These are phyloP conservation scores for Abortiporus biennis DNA, from an alignment of 1,284 basidiomycete genomes.

Conservation along the genomic window DNA sequence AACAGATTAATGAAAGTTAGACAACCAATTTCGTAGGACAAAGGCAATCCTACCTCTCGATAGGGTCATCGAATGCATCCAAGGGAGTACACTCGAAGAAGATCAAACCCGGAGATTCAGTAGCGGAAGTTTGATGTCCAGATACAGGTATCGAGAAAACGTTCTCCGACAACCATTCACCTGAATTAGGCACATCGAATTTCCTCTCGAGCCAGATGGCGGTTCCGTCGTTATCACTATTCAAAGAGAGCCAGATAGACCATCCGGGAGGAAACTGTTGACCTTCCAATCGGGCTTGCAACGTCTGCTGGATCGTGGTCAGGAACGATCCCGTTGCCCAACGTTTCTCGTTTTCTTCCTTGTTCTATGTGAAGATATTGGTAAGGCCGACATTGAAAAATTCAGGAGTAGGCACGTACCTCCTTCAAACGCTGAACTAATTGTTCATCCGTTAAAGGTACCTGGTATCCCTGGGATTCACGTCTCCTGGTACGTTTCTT, in stretches of 20 bases:
- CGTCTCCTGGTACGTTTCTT: slow-evolving; percentile 40
- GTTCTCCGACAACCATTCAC: slow-evolving; percentile 49
- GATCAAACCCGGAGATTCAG: slow-evolving; percentile 54
- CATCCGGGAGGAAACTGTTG: slow-evolving; percentile 32
- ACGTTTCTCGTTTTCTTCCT: slow-evolving; percentile 57
- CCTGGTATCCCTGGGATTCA: slow-evolving; percentile 39
- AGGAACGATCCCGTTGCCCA: slow-evolving; percentile 70
- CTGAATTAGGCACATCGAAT: slow-evolving; percentile 59
- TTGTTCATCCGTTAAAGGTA: slow-evolving; percentile 55
- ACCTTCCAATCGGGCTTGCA: slow-evolving; percentile 26
- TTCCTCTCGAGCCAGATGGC: slow-evolving; percentile 74
- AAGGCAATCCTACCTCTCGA: slow-evolving; percentile 47
- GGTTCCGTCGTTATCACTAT: slow-evolving; percentile 62
- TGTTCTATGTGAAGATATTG: slow-evolving; percentile 40
- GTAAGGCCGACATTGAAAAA: not conserved
- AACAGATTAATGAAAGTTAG: not conserved
- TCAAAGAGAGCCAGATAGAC: slow-evolving; percentile 66
- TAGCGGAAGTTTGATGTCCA: slow-evolving; percentile 10
- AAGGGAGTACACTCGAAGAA: slow-evolving; percentile 67
- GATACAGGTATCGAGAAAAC: slow-evolving; percentile 49
- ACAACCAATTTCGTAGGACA: not conserved
- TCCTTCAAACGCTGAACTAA: slow-evolving; percentile 60
- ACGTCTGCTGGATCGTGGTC: slow-evolving; percentile 33
- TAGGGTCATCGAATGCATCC: slow-evolving; percentile 50
- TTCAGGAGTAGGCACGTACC: slow-evolving; percentile 31